Base-by-base conservation (phyloP, 495 filamentous ascomycete genomes). In the Xylaria grammica region DNA sequence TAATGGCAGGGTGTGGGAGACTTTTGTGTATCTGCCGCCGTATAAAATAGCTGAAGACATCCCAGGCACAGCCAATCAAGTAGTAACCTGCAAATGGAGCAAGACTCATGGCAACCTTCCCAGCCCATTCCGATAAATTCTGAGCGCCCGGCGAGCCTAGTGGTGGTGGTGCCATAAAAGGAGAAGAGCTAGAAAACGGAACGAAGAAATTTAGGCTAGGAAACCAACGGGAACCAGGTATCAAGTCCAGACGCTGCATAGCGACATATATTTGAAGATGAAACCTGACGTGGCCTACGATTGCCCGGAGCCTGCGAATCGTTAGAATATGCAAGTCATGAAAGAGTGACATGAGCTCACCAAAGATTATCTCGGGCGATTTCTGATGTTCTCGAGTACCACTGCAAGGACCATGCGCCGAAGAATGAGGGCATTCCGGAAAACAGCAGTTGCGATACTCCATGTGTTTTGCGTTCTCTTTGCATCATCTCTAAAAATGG, bases 231-330 rank as follows among this genome's bases (percentile, higher is more conserved):
- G 70, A 69, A 11, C 71, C 64, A 4, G 80, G 68, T 45, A 82
- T 71, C 13, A 86, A 64, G 32, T 81, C 78, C 1, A 81, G 67
- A 51, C 82, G 76, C 62, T 86, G 84, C 36, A 85, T 69, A 30
- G 79, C 77, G 7, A 77, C 73, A 62, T 79, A 85, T 38, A 84
- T 62, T 8, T 79, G 76, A 11, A 85, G 65, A 42, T 84, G 81
- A 11, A 84, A 69, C 20, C 71, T 72, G 13, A 82, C 59, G 46
- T 81, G 82, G 22, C 62, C 61, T 17, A 73, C 65, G 0, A 64
- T 60, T 17, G 58, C 70, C n/a, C 65, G 57, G 13, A 75, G n/a
- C 60, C 77, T 80, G 11, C 38, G 17, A 54, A 10, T 17, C 10
- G 53, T 69, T 48, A 69, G 60, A 26, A 5, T 59, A 34, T 8